phyloP scores from a whole-genome alignment of 495 filamentous ascomycete genomes.

The Trichoderma parareesei region DNA sequence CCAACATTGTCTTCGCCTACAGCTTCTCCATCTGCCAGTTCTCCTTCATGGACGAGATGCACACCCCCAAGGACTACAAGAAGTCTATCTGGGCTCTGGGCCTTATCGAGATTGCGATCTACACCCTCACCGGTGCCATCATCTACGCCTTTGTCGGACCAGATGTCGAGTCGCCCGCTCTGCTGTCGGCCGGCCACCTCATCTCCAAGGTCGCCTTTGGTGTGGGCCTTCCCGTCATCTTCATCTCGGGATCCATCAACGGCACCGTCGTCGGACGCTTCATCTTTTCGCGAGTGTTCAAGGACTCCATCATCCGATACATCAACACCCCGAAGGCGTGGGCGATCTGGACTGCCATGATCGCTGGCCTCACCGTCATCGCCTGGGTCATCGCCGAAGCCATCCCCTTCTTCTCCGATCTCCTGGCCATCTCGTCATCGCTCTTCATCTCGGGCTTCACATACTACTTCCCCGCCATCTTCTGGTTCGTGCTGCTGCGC shows the following conservation, averaged over 20 bases:
- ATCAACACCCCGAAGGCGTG: slow-evolving; percentile 53
- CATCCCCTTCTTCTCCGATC: slow-evolving; percentile 63
- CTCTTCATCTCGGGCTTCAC: slow-evolving; percentile 58
- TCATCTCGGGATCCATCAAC: slow-evolving; percentile 59
- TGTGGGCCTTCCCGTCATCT: slow-evolving; percentile 72
- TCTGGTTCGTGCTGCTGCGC: slow-evolving; percentile 59
- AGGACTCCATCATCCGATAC: slow-evolving; percentile 44
- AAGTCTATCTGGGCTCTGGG: slow-evolving; percentile 62
- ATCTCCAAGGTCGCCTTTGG: slow-evolving; percentile 71
- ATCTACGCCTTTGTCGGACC: slow-evolving; percentile 70
- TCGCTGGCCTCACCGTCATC: slow-evolving; percentile 49
- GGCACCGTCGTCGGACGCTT: slow-evolving; percentile 52
- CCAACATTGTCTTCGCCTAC: slow-evolving; percentile 71
- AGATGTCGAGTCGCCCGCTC: slow-evolving; percentile 59
- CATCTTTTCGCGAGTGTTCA: slow-evolving; percentile 55
- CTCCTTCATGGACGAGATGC: slow-evolving; percentile 70
- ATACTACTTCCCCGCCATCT: slow-evolving; percentile 55
- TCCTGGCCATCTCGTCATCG: slow-evolving; percentile 53
- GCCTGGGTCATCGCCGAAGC: slow-evolving; percentile 66
- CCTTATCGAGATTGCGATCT: slow-evolving; percentile 56
- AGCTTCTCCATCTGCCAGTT: slow-evolving; percentile 66
- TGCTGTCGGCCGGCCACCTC: slow-evolving; percentile 51
- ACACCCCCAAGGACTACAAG: slow-evolving; percentile 54
- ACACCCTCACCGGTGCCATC: slow-evolving; percentile 56
- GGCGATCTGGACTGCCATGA: slow-evolving; percentile 53